These are phyloP conservation scores for Huntiella savannae DNA, from an alignment of 2,329 filamentous ascomycete genomes.

Conservation along the genomic window DNA sequence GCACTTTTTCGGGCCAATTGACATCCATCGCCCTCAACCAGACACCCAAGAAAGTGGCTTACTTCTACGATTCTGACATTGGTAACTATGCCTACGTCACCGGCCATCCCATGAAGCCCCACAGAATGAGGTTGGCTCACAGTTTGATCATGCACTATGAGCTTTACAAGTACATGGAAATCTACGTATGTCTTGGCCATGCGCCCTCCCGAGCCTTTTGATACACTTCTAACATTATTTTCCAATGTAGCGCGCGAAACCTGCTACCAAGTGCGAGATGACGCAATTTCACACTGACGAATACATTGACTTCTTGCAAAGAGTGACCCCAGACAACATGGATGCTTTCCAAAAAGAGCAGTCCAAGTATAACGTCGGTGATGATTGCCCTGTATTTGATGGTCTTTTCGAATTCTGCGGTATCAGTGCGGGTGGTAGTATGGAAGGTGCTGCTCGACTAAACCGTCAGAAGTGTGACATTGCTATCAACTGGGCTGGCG, in stretches of 20 bases:
- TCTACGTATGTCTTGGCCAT: slow-evolving; percentile 48
- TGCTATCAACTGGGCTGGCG: slow-evolving; percentile 95
- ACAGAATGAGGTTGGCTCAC: slow-evolving; percentile 84
- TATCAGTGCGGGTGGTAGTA: slow-evolving; percentile 80
- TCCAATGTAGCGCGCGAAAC: slow-evolving; percentile 56
- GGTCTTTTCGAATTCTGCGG: slow-evolving; percentile 95
- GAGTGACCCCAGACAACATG: slow-evolving; percentile 98
- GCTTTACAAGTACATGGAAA: slow-evolving; percentile 89
- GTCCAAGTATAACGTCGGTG: slow-evolving; percentile 81
- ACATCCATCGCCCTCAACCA: slow-evolving; percentile 28
- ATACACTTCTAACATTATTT: neutral
- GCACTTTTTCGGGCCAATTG: slow-evolving; percentile 13
- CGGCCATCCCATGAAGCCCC: slow-evolving; percentile 97
- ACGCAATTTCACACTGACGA: slow-evolving; percentile 86
- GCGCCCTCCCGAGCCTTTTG: neutral
- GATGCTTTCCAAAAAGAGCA: slow-evolving; percentile 65
- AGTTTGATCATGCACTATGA: slow-evolving; percentile 93
- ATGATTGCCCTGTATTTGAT: slow-evolving; percentile 95
- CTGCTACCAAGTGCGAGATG: slow-evolving; percentile 76
- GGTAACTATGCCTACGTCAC: slow-evolving; percentile 96
- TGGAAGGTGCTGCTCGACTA: slow-evolving; percentile 80
- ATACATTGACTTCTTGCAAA: slow-evolving; percentile 86
- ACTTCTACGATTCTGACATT: slow-evolving; percentile 97
- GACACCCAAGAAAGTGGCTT: slow-evolving; percentile 66
- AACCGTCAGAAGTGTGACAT: slow-evolving; percentile 88